Conservation (phyloP, 257 asterid genomes). For the Echites panduratus region DNA sequence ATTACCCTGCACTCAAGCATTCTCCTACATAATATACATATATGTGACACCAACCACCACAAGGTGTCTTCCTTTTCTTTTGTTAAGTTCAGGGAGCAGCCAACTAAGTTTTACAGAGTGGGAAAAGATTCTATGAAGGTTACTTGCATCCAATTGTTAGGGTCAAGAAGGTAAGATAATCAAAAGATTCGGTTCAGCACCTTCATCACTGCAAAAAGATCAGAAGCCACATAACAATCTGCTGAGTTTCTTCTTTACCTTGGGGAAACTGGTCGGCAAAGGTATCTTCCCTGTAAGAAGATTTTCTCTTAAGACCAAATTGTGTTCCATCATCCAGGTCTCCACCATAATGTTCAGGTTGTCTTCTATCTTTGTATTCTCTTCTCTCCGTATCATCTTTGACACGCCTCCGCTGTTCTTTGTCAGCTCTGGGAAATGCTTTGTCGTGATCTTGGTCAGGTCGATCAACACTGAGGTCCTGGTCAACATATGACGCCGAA, state of each 20-base stretch:
- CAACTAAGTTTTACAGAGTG: not conserved
- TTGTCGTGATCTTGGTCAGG: conserved; percentile 35
- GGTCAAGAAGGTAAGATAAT: not conserved
- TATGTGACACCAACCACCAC: not conserved
- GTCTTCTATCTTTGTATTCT: conserved; percentile 44
- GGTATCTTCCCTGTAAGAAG: conserved; percentile 41
- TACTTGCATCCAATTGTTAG: not conserved
- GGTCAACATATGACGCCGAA: conserved; percentile 38
- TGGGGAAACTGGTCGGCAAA: conserved; percentile 45
- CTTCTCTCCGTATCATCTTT: conserved; percentile 43
- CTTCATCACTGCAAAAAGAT: conserved; percentile 15
- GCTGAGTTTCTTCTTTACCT: conserved; percentile 42
- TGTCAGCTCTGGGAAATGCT: conserved; percentile 26
- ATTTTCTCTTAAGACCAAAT: conserved; percentile 36
- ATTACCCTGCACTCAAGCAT: not conserved
- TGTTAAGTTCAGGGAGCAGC: not conserved
- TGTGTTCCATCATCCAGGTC: conserved; percentile 24
- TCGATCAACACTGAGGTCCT: conserved; percentile 36
- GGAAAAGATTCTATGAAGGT: not conserved
- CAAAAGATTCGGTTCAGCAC: conserved; percentile 14
- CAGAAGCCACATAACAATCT: conserved; percentile 6
- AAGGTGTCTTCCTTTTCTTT: not conserved
- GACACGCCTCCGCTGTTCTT: conserved; percentile 36
- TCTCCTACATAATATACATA: not conserved
- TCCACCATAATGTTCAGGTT: conserved; percentile 43